Evolutionary conservation across 225 moss, liverwort and hornwort genomes (phyloP).

Genomic region (Bryoerythrophyllum caledonicum): DNA sequence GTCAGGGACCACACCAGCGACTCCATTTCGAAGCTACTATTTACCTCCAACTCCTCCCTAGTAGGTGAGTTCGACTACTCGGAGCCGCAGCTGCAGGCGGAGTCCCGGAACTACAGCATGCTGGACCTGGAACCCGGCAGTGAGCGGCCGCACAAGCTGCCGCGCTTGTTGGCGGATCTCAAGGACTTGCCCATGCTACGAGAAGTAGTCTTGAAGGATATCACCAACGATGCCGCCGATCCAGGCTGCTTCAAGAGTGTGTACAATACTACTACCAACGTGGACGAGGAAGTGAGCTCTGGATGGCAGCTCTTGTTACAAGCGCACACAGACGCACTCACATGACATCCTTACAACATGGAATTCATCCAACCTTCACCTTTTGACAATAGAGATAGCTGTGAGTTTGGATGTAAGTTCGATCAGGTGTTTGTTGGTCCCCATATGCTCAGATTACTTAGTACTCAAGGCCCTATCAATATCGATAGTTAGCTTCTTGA

Average conservation of each 20-base stretch:
- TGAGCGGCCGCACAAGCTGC: constrained; percentile 22
- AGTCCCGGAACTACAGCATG: constrained; percentile 30
- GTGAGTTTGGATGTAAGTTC: too few relatives aligned
- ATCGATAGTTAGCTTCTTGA: too few relatives aligned
- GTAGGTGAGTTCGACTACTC: constrained; percentile 12
- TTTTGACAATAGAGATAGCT: too few relatives aligned
- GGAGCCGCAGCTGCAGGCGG: constrained; percentile 22
- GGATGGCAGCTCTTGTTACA: constrained; percentile 34
- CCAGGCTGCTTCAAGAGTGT: constrained; percentile 18
- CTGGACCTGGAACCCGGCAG: constrained; percentile 18
- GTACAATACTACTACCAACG: neutral
- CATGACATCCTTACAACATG: neutral
- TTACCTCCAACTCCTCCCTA: constrained; percentile 15
- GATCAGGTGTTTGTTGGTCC: too few relatives aligned
- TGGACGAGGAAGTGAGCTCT: constrained; percentile 37
- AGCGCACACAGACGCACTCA: constrained; percentile 17
- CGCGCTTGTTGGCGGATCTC: constrained; percentile 15
- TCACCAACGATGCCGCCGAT: constrained; percentile 25
- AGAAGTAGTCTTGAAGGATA: constrained; percentile 27
- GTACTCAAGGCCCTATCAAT: too few relatives aligned
- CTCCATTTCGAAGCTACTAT: constrained; percentile 22
- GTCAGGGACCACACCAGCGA: constrained; percentile 21
- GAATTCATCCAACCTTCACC: too few relatives aligned
- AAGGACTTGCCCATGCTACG: constrained; percentile 28
- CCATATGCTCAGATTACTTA: too few relatives aligned